Percentiles rank a stretch among this genome's conserved stretches.
phyloP scores from a whole-genome alignment of 2,329 filamentous ascomycete genomes.

The Pseudogymnoascus sp. region DNA sequence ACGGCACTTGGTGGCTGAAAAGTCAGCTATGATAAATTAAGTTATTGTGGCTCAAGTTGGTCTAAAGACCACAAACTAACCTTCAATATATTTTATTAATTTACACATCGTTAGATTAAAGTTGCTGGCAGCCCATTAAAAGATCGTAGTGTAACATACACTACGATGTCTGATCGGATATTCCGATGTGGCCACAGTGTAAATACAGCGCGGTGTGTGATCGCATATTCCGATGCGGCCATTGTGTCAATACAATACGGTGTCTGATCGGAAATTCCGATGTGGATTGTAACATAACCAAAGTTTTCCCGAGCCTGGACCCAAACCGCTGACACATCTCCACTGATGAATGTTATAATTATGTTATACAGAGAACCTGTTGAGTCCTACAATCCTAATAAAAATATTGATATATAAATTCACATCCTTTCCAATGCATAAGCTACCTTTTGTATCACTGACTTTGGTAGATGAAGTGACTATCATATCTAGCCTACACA shows the following conservation, averaged over 20 bases:
- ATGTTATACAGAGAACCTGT: neutral
- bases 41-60: too few relatives aligned
- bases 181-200: neutral
- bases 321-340: neutral
- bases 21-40: neutral
- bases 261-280: neutral
- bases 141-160: neutral
- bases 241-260: neutral
- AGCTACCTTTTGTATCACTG: neutral
- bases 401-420: neutral
- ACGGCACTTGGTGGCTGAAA: neutral
- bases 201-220: too few relatives aligned
- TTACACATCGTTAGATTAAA: neutral
- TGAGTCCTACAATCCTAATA: neutral
- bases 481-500: neutral
- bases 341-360: neutral
- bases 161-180: neutral
- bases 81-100: neutral
- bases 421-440: neutral
- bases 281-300: neutral
- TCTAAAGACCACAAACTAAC: neutral
- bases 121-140: too few relatives aligned
- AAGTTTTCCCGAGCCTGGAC: neutral
- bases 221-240: too few relatives aligned
- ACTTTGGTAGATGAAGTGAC: neutral